Conservation (phyloP, 2,329 filamentous ascomycete species). For the Xylaria sp. region DNA sequence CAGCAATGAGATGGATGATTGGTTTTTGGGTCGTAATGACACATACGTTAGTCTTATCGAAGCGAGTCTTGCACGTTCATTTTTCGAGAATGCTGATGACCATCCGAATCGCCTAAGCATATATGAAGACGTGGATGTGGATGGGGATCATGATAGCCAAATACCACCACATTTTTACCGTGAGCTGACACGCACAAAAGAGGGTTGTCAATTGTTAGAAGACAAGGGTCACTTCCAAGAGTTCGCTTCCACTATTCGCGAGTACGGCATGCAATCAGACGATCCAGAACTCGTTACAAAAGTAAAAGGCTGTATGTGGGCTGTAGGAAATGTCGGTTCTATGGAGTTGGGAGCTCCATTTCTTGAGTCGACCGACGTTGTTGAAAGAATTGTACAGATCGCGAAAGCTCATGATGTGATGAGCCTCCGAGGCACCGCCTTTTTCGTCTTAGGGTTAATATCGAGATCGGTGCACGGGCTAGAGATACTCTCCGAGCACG, state of each 20-base stretch:
- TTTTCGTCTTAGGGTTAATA: slow-evolving; percentile 93
- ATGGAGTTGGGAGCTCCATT: slow-evolving; percentile 98
- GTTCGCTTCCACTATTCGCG: slow-evolving; percentile 87
- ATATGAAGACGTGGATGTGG: slow-evolving; percentile 64
- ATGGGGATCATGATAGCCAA: slow-evolving; percentile 65
- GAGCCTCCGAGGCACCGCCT: slow-evolving; percentile 93
- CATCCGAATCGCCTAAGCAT: slow-evolving; percentile 66
- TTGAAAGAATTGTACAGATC: slow-evolving; percentile 86
- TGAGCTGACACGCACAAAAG: slow-evolving; percentile 89
- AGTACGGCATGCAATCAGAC: slow-evolving; percentile 85
- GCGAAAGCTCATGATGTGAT: slow-evolving; percentile 89
- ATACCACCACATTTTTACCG: slow-evolving; percentile 99
- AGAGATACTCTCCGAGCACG: slow-evolving; percentile 87
- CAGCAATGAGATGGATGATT: slow-evolving; percentile 99
- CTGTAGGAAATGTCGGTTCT: slow-evolving; percentile 95
- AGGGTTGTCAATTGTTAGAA: slow-evolving; percentile 88
- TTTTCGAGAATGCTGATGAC: slow-evolving; percentile 72
- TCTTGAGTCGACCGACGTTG: slow-evolving; percentile 87
- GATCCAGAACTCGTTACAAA: slow-evolving; percentile 88
- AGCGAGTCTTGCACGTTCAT: slow-evolving; percentile 89
- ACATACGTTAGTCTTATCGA: slow-evolving; percentile 95
- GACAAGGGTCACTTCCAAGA: slow-evolving; percentile 97
- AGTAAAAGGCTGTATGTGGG: slow-evolving; percentile 97
- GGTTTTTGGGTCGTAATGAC: slow-evolving; percentile 97
- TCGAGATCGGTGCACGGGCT: slow-evolving; percentile 91